Evolutionary conservation across 495 filamentous ascomycete genomes (phyloP), one percentile per base, ranked within the genome.

Genomic region (Recurvomyces mirabilis): DNA sequence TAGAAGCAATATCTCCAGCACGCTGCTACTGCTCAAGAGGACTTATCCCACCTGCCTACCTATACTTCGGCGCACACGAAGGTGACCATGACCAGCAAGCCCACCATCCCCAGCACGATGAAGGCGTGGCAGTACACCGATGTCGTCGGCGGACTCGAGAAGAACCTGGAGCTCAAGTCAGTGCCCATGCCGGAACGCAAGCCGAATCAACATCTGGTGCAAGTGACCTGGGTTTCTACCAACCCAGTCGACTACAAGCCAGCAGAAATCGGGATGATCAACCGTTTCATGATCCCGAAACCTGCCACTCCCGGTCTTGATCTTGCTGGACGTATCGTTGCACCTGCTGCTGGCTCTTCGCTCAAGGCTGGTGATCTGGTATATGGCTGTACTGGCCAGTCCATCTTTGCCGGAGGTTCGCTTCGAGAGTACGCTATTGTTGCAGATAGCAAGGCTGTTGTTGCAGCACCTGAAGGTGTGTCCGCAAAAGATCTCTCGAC

Each of bases 111-210:
- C n/a, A n/a, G n/a, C n/a, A 40, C 37, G 13, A 83, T 83, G 78
- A 66, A 64, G 51, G 75, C 73, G 26, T 83, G 78, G 78, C 67
- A 79, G 29, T 83, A 73, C 65, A 58, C 51, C 31, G 57, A 53
- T 46, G 64, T 70, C n/a, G 32, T 48, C 11, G 63, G 61, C 25
- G 67, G 68, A 29, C 60, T 84, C 3, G 72, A 78, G 35, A 70
- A 73, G 14, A 77, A 75, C 58, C 63, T 83, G 43, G 49, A 59
- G 5, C 60, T 66, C 47, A 29, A 43, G 4, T n/a, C 20, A 1
- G 24, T 18, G 13, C 49, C 49, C 15, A 30, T 44, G 15, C 47
- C 49, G 1, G 6, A 21, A 14, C 31, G 34, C 19, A 39, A 51
- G 19, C 7, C 22, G 11, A 18, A 55, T 18, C 28, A 62, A 51